Evolutionary conservation across 768 basidiomycete genomes (phyloP), one percentile per base, ranked within the genome.

Genomic region (Dentipellis sp.): DNA sequence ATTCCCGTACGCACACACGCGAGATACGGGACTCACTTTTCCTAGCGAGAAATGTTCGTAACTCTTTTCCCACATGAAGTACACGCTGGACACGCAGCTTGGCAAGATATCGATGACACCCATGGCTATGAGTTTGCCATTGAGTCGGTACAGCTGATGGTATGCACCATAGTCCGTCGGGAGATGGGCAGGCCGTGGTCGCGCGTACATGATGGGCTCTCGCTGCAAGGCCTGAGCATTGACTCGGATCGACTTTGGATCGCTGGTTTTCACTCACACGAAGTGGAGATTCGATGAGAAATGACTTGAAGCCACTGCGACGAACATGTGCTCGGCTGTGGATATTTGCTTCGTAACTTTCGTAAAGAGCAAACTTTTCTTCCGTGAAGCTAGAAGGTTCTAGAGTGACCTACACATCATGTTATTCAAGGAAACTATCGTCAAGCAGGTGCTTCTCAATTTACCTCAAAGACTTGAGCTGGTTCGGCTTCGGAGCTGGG

Each of bases 51-150:
- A 80, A 42, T 75, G 74, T 52, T 87, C 82, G 75, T 82, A 90
- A 21, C 72, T 72, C 37, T 77, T 75, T 59, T 91, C 82, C 69
- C 94, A 97, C 72, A 94, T 84, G 70, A 97, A 94, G 69, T 97
- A 98, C 4, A 88, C 86, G 58, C 79, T 83, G 4, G 87, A 91
- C 3, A 97, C 85, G 59, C 94, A 93, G 36, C 69, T 68, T 0
- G 94, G 94, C 23, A 99, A 75, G 54, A 99, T 85, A 68, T 98
- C 97, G 54, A 98, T 73, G 29, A 98, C 90, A 5, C 82, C 85
- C 65, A 98, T 75, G 0, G 91, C 97, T 52, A 97, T 78, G 10
- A 97, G 75, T 65, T 83, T 68, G 3, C 83, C 89, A 63, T 97
- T 88, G 22, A 97, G 67, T 58, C 81, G 78, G 66, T 95, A 97